phyloP scores from a whole-genome alignment of 2,329 filamentous ascomycete species.

The Microsporum ferrugineum region DNA sequence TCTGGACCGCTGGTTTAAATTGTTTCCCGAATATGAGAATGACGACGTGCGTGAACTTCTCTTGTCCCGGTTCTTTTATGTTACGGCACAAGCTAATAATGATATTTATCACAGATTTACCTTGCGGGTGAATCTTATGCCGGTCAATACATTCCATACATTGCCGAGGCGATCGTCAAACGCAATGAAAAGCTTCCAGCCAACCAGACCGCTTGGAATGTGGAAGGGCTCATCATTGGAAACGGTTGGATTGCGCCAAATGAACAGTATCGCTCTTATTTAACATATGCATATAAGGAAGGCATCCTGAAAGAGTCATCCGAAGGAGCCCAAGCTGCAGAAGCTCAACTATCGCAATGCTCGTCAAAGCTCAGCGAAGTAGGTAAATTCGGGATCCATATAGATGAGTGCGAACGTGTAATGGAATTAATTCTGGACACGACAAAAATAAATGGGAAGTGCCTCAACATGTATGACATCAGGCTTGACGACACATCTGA shows the following conservation, averaged over 20 bases:
- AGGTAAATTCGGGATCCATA: slow-evolving; percentile 53
- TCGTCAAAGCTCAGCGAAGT: slow-evolving; percentile 48
- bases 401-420: slow-evolving; percentile 61
- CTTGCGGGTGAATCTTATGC: slow-evolving; percentile 94
- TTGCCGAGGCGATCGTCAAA: slow-evolving; percentile 78
- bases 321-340: slow-evolving; percentile 52
- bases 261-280: slow-evolving; percentile 82
- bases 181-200: slow-evolving; percentile 57
- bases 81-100: not conserved
- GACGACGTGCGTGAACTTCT: slow-evolving; percentile 57
- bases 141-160: slow-evolving; percentile 93
- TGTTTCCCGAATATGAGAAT: slow-evolving; percentile 83
- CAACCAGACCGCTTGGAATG: slow-evolving; percentile 53
- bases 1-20: slow-evolving; percentile 75
- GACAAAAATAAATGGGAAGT: slow-evolving; percentile 45
- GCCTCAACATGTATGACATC: slow-evolving; percentile 95
- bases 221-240: slow-evolving; percentile 80
- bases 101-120: slow-evolving; percentile 57
- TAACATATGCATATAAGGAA: slow-evolving; percentile 68
- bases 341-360: slow-evolving; percentile 59
- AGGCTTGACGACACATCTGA: slow-evolving; percentile 69
- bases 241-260: slow-evolving; percentile 93
- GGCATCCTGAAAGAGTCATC: slow-evolving; percentile 59
- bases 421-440: slow-evolving; percentile 64
- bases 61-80: not conserved